Conservation (phyloP, 805 yeast genomes). For the Myxozyma kluyveri region DNA sequence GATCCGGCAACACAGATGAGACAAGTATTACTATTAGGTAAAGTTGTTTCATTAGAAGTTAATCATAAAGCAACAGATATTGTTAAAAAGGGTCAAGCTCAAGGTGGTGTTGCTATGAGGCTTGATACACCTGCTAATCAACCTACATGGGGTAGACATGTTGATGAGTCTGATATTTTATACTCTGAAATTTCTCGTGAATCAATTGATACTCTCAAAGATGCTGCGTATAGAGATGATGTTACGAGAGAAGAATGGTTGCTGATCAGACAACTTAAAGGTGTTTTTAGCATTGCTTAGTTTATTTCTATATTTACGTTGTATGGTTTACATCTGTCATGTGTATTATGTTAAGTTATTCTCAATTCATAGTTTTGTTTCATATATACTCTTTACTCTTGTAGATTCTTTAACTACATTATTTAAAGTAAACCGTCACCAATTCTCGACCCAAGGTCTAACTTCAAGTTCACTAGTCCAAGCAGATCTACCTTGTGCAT, state of each 20-base stretch:
- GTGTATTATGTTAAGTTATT: too few relatives aligned
- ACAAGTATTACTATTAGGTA: slow-evolving; percentile 71
- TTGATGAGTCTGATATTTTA: slow-evolving; percentile 84
- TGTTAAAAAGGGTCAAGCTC: slow-evolving; percentile 91
- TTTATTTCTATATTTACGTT: neutral
- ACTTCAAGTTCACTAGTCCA: slow-evolving; percentile 25
- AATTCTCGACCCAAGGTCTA: slow-evolving; percentile 23
- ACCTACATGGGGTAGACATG: slow-evolving; percentile 99
- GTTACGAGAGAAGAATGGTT: slow-evolving; percentile 97
- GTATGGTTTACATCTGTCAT: too few relatives aligned
- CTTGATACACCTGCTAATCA: slow-evolving; percentile 85
- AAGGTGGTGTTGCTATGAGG: slow-evolving; percentile 98
- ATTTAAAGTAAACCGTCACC: too few relatives aligned
- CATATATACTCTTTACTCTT: neutral
- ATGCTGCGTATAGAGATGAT: slow-evolving; percentile 93
- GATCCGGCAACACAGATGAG: slow-evolving; percentile 82
- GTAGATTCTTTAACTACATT: neutral
- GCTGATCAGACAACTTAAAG: slow-evolving; percentile 80
- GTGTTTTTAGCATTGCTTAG: slow-evolving; percentile 77
- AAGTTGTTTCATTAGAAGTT: slow-evolving; percentile 88
- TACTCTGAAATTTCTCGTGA: slow-evolving; percentile 88
- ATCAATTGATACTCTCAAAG: slow-evolving; percentile 95
- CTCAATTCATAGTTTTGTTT: neutral
- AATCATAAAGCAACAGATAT: slow-evolving; percentile 79
- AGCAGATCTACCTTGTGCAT: slow-evolving; percentile 18